These are phyloP conservation scores for Saccharomyces hybrid DNA, from an alignment of 1,139 yeast genomes.

Conservation along the genomic window DNA sequence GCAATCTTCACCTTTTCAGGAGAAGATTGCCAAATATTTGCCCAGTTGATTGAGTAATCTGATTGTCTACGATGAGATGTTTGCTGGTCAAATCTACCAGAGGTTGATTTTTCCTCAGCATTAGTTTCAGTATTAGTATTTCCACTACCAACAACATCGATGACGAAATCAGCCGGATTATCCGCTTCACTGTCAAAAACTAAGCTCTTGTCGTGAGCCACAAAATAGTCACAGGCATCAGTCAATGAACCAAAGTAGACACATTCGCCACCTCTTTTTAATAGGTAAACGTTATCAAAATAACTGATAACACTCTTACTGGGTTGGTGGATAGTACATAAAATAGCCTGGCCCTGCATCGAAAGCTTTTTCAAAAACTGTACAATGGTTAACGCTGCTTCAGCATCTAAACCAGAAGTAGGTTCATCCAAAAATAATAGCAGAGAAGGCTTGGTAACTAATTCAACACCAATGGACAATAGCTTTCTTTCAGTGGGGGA, in stretches of 20 bases:
- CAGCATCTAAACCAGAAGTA: conserved; percentile 44
- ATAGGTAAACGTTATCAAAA: conserved; percentile 37
- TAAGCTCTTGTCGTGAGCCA: conserved; percentile 13
- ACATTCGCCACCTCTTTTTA: conserved; percentile 41
- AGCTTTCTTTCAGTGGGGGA: conserved; percentile 38
- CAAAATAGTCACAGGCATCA: conserved; percentile 38
- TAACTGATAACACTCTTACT: conserved; percentile 28
- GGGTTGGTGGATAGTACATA: conserved; percentile 44
- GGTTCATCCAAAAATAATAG: conserved; percentile 43
- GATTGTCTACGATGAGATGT: conserved; percentile 9
- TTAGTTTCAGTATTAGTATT: conserved; percentile 1
- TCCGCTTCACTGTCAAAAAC: conserved; percentile 28
- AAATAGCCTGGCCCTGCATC: conserved; percentile 41
- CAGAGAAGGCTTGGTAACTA: conserved; percentile 43
- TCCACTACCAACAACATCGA: conserved; percentile 43
- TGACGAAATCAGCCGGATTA: conserved; percentile 56
- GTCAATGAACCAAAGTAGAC: conserved; percentile 38
- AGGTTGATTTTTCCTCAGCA: conserved; percentile 37
- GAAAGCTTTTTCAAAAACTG: conserved; percentile 38
- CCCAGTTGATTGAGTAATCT: conserved; percentile 34
- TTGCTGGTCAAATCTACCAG: conserved; percentile 29
- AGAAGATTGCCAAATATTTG: conserved; percentile 40
- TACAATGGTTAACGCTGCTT: conserved; percentile 43
- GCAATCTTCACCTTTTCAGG: conserved; percentile 26
- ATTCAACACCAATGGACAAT: conserved; percentile 46